Evolutionary conservation across 306 rosid species (phyloP).

Genomic region (Quercus bicolor): DNA sequence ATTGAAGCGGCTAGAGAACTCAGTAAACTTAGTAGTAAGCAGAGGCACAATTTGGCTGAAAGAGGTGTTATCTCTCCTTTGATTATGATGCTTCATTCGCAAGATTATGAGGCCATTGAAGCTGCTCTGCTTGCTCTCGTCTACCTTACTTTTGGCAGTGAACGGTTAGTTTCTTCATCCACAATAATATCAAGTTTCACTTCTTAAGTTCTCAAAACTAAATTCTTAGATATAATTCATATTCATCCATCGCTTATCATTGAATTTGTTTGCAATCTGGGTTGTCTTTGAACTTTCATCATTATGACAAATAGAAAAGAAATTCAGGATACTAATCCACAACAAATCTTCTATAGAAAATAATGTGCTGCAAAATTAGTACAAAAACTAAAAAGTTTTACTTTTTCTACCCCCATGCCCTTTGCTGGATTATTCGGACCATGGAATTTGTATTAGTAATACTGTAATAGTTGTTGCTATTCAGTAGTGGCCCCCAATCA

Average conservation of each 20-base stretch:
- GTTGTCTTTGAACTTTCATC: background rate
- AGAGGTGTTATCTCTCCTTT: slow-evolving; percentile 53
- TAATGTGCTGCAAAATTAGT: background rate
- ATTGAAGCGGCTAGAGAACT: slow-evolving; percentile 55
- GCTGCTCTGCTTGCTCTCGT: slow-evolving; percentile 71
- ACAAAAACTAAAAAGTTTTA: slow-evolving; percentile 7
- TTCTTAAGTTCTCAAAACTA: background rate
- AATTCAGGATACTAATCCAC: background rate
- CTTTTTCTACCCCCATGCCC: slow-evolving; percentile 22
- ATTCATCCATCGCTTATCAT: background rate
- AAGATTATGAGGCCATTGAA: slow-evolving; percentile 50
- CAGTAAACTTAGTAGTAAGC: slow-evolving; percentile 46
- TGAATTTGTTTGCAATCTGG: background rate
- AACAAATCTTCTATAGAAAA: background rate
- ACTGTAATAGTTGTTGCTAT: slow-evolving; percentile 29
- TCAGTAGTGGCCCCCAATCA: slow-evolving; percentile 15
- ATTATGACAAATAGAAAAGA: background rate
- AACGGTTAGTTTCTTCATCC: slow-evolving; percentile 52
- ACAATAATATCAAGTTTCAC: background rate
- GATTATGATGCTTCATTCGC: slow-evolving; percentile 68
- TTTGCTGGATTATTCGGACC: slow-evolving; percentile 31
- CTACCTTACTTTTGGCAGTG: slow-evolving; percentile 71
- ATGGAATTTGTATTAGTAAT: background rate
- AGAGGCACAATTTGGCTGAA: slow-evolving; percentile 55
- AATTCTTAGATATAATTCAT: background rate